Base-by-base conservation (phyloP, 805 yeast genomes). In the Blastobotrys attinorum region DNA sequence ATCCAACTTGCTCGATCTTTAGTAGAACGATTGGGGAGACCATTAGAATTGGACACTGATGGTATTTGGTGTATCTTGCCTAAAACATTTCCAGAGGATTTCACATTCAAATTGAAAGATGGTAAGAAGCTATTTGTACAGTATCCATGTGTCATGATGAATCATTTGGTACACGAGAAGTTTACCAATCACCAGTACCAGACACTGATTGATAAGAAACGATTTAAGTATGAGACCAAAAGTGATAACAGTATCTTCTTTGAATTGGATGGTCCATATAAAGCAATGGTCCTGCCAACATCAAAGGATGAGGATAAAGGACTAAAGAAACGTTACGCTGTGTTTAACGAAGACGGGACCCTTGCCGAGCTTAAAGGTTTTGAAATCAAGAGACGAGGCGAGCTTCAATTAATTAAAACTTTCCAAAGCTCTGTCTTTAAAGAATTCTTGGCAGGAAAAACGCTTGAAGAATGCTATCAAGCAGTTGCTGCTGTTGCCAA, bases 1-100 rank as follows among this genome's bases (percentile, higher is more conserved):
- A 92, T 92, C 69, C 97, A 94, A 64, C 84, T 90, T 92, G 99
- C 99, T 0, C 72, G 97, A 49, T 67, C 83, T 0, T 67, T 92
- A 47, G 96, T 92, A 11, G 97, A 90, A 60, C 70, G 96, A 55
- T 67, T 94, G 3, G 99, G 99, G 1, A 73, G 97, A 54, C 98
- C 98, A 0, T 68, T 92, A 47, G 99, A 92, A 59, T 74, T 92
- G 51, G 99, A 92, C 64, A 92, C 99, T 0, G 99, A 92, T 72
- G 99, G 99, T 70, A 92, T 92, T 58, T 92, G 99, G 99, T 92
- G 99, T 75, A 92, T 89, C 50, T 69, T 92, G 36, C 98, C 99
- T 1, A 73, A 78, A 41, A 76, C 95, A 1, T 92, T 92, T 61
- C 99, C 99, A 0, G 98, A 92, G 56, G 83, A 88, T 53, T 87